phyloP scores from a whole-genome alignment of 371 early-diverging fungal species.

The Aphelidium insulamus region DNA sequence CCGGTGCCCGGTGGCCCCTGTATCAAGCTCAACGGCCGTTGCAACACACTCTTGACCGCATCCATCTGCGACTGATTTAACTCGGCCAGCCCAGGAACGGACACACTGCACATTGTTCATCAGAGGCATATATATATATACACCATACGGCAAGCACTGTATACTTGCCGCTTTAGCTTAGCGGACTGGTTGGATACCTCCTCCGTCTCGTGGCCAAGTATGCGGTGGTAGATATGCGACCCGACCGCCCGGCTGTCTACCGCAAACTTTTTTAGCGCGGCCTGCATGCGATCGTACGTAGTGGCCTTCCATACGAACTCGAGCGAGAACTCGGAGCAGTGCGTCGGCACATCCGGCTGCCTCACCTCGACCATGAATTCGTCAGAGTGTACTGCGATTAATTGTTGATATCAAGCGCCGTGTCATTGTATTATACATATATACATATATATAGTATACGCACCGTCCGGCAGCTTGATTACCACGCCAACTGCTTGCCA shows the following conservation, averaged over 20 bases:
- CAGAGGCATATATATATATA: not conserved
- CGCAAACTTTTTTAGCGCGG: constrained; percentile 85
- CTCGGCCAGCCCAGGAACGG: constrained; percentile 79
- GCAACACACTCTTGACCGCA: constrained; percentile 77
- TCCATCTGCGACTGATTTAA: constrained; percentile 93
- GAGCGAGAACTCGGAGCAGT: constrained; percentile 83
- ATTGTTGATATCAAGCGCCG: too few relatives aligned
- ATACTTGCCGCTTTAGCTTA: constrained; percentile 2
- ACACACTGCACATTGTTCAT: constrained; percentile 19
- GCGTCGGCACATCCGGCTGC: constrained; percentile 42
- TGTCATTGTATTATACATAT: too few relatives aligned
- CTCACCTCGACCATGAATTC: constrained; percentile 75
- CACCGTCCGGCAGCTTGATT: constrained; percentile 81
- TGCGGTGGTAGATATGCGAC: constrained; percentile 78
- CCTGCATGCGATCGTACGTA: constrained; percentile 88
- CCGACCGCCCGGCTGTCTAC: constrained; percentile 80
- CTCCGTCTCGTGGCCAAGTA: constrained; percentile 81
- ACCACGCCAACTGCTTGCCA: constrained; percentile 86
- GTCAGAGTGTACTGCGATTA: too few relatives aligned
- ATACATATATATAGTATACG: constrained; percentile 6
- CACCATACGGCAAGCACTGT: too few relatives aligned
- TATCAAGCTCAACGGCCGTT: constrained; percentile 78
- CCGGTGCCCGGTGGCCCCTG: constrained; percentile 97
- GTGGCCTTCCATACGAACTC: constrained; percentile 98
- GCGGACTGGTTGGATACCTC: constrained; percentile 11